Percentiles rank a stretch among this genome's conserved stretches.
These are phyloP conservation scores for Chimonanthus praecox DNA, from an alignment of 164 flowering plant genomes.

Conservation along the genomic window DNA sequence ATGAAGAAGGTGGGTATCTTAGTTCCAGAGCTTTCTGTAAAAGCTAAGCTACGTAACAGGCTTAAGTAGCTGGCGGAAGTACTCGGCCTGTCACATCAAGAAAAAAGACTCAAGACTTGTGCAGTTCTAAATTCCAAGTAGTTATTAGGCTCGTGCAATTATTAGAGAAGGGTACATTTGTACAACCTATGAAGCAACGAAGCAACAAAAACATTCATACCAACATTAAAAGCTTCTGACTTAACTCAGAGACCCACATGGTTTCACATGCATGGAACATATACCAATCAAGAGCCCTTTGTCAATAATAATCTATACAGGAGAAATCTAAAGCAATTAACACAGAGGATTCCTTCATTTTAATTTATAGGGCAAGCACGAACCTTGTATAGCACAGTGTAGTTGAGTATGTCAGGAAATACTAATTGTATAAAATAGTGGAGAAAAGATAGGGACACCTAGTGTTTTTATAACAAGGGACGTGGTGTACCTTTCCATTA, in stretches of 20 bases:
- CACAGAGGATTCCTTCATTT: too few species aligned
- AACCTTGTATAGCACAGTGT: too few species aligned
- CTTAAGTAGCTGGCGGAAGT: conserved; percentile 80
- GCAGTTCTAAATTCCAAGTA: not conserved
- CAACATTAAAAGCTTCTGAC: not conserved
- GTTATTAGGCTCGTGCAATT: not conserved
- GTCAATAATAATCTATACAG: too few species aligned
- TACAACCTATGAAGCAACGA: not conserved
- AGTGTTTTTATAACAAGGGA: too few species aligned
- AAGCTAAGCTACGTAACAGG: conserved; percentile 64
- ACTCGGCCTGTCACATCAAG: conserved; percentile 55
- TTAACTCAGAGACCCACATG: not conserved
- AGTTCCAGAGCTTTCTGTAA: conserved; percentile 2
- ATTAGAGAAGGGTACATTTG: not conserved
- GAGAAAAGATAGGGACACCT: too few species aligned
- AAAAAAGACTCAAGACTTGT: not conserved
- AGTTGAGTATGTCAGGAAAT: too few species aligned
- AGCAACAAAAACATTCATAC: not conserved
- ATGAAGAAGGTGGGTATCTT: conserved; percentile 13
- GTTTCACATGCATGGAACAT: not conserved
- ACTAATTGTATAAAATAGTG: too few species aligned
- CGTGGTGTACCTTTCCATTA: too few species aligned
- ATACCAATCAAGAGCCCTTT: not conserved
- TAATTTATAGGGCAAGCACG: too few species aligned
- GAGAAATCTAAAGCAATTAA: too few species aligned